These are phyloP conservation scores for Hansenula lynferdii DNA, from an alignment of 1,139 yeast species.

Conservation along the genomic window DNA sequence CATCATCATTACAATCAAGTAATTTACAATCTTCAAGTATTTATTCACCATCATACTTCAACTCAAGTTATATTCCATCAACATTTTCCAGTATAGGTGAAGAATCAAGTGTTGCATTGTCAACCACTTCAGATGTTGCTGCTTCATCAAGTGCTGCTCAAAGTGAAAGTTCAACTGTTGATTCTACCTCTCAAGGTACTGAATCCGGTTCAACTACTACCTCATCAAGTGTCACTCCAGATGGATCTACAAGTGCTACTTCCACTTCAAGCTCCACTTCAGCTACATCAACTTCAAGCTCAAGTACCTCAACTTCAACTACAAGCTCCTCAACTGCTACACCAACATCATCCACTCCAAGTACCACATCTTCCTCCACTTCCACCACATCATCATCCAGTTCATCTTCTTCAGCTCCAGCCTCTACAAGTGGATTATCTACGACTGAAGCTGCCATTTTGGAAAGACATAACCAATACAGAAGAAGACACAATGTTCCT, in stretches of 20 bases:
- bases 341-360: constrained; percentile 16
- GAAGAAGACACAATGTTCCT: constrained; percentile 50
- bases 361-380: constrained; percentile 19
- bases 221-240: too few species aligned
- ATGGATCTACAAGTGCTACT: too few species aligned
- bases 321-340: constrained; percentile 14
- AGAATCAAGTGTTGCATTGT: constrained; percentile 9
- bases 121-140: constrained; percentile 9
- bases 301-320: constrained; percentile 12
- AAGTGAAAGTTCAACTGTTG: constrained; percentile 3
- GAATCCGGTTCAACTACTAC: too few species aligned
- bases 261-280: not conserved
- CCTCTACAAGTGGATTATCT: constrained; percentile 20
- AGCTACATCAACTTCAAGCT: constrained; percentile 6
- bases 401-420: constrained; percentile 10
- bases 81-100: not conserved
- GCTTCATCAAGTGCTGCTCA: constrained; percentile 4
- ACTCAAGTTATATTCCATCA: not conserved
- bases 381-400: constrained; percentile 15
- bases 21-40: not conserved
- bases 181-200: constrained; percentile 1
- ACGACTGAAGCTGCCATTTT: constrained; percentile 37
- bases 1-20: not conserved
- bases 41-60: not conserved
- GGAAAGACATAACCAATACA: constrained; percentile 44